A percentile compares a stretch with the other conserved stretches of the same genome.
Conservation (phyloP, 2,329 filamentous ascomycete species). For the Colletotrichum musicola region DNA sequence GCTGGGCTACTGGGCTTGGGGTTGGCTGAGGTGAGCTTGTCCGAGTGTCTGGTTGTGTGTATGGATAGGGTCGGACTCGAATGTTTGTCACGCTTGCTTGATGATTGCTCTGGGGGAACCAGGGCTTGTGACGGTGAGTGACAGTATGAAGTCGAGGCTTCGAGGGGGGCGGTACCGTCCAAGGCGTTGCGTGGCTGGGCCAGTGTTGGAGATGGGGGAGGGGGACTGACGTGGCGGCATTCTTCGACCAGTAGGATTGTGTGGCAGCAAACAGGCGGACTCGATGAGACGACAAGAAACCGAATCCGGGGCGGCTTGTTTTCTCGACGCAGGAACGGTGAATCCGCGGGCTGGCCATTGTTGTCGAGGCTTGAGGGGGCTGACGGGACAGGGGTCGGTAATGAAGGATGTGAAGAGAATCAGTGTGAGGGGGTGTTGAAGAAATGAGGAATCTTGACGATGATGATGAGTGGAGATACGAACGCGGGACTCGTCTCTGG, state of each 20-base stretch:
- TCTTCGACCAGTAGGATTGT: neutral
- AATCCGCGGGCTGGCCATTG: neutral
- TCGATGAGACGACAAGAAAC: neutral
- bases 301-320: conserved; percentile 16
- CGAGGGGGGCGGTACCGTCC: neutral
- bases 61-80: neutral
- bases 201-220: neutral
- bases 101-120: neutral
- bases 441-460: conserved; percentile 27
- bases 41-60: neutral
- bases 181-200: neutral
- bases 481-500: neutral
- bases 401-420: neutral
- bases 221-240: neutral
- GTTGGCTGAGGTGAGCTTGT: neutral
- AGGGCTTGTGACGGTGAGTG: too few relatives aligned
- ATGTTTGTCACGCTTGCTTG: neutral
- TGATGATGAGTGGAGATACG: neutral
- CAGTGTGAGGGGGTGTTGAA: conserved; percentile 16
- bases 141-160: neutral
- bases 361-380: conserved; percentile 5
- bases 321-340: conserved; percentile 27
- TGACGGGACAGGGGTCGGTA: neutral
- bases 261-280: conserved; percentile 1
- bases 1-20: neutral